Conservation (phyloP, 768 basidiomycete genomes). For the Trametes cingulata region DNA sequence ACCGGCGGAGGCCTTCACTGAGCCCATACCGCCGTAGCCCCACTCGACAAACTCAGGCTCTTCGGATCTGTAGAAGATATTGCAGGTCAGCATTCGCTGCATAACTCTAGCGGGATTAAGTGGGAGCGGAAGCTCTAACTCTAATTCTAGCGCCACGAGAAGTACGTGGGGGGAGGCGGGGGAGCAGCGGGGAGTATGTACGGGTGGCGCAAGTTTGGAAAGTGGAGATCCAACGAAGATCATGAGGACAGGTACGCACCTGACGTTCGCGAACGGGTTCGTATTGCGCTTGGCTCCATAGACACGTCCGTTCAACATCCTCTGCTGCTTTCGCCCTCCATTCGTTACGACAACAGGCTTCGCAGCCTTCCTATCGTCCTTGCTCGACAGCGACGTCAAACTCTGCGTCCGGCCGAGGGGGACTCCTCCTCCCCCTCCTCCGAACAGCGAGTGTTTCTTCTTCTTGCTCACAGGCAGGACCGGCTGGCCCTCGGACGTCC, state of each 20-base stretch:
- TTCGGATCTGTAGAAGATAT: constrained; percentile 36
- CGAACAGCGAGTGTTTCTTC: constrained; percentile 16
- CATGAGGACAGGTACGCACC: constrained; percentile 20
- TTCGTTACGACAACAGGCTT: neutral
- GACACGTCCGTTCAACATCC: constrained; percentile 83
- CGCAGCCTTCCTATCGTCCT: constrained; percentile 11
- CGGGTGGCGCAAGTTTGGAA: too few species aligned
- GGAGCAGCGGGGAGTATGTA: too few species aligned
- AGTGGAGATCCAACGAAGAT: too few species aligned
- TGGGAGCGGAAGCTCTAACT: too few species aligned
- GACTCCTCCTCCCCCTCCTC: constrained; percentile 16
- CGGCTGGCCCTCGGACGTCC: constrained; percentile 24
- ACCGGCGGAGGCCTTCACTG: constrained; percentile 26
- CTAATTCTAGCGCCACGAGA: too few species aligned
- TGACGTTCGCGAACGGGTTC: constrained; percentile 63
- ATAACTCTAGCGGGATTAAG: neutral
- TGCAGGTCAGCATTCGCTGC: neutral
- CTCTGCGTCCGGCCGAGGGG: constrained; percentile 26
- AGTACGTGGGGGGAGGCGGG: too few species aligned
- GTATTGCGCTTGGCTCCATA: constrained; percentile 53
- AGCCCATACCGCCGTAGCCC: constrained; percentile 88
- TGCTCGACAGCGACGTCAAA: constrained; percentile 19
- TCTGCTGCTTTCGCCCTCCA: constrained; percentile 24
- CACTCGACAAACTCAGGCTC: constrained; percentile 91
- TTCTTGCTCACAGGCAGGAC: constrained; percentile 19